Percentiles rank a stretch among this genome's conserved stretches.
These are phyloP conservation scores for Moesziomyces sp. DNA, from an alignment of 1,284 basidiomycete species.

Conservation along the genomic window DNA sequence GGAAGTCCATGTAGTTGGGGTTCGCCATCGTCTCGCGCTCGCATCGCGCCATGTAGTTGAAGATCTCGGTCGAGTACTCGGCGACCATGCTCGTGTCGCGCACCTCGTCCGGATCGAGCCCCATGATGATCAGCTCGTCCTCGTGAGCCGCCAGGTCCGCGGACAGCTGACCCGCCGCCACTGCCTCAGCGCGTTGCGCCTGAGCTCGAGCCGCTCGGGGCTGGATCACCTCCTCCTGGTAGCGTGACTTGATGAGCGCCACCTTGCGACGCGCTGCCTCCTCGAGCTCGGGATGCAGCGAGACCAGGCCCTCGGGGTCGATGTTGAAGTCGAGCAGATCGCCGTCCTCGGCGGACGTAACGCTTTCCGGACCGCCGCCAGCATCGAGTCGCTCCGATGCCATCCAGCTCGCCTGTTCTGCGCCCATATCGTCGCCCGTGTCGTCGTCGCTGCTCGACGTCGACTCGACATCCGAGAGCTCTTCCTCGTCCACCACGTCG, in stretches of 20 bases:
- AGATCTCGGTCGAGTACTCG: conserved; percentile 97
- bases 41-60: conserved; percentile 82
- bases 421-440: conserved; percentile 23
- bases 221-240: conserved; percentile 53
- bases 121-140: conserved; percentile 63
- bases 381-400: conserved; percentile 38
- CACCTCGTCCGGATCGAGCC: conserved; percentile 73
- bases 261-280: conserved; percentile 59
- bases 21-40: conserved; percentile 90
- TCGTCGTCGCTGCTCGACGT: conserved; percentile 45
- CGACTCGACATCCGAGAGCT: conserved; percentile 45
- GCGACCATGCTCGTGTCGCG: conserved; percentile 97
- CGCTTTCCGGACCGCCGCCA: conserved; percentile 40
- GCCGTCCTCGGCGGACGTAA: conserved; percentile 50
- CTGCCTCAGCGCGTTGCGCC: conserved; percentile 52
- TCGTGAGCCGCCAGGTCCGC: conserved; percentile 62
- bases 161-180: conserved; percentile 53
- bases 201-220: conserved; percentile 53
- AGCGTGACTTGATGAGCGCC: conserved; percentile 54
- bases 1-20: conserved; percentile 91
- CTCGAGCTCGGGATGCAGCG: conserved; percentile 62
- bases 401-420: conserved; percentile 30
- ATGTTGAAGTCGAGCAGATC: conserved; percentile 56
- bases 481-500: conserved; percentile 30
- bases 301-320: conserved; percentile 63